Base-by-base conservation (phyloP, 495 filamentous ascomycete species). In the Cercophora sp. region DNA sequence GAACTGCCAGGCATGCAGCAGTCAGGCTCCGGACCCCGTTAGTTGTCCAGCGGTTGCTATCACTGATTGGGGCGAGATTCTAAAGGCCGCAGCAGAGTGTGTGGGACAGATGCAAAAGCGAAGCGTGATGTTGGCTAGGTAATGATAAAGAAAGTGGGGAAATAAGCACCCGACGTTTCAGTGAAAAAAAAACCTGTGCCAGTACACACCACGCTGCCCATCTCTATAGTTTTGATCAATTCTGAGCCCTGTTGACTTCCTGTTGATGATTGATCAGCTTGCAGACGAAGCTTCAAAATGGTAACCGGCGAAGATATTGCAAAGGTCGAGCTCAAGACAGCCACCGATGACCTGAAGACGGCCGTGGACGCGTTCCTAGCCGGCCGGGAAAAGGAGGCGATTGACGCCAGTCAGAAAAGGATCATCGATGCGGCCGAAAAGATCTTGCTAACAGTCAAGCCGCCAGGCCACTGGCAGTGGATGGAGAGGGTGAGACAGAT, bases 321-420 rank as follows among this genome's bases (percentile, higher is more conserved):
- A 39, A 39, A 18, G n/a, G 36, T 40, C 35, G 40, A 43, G 22
- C 40, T 43, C 18, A 43, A 23, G 22, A 25, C 40, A 23, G 20
- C 40, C 40, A 15, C 20, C 18, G 40, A 23, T 24, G 40, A 43
- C 19, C 40, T 43, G 6, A 16, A 25, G 8, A 24, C 19, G 4
- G 40, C 40, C 23, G 40, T 43, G 40, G 40, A 43, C 23, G 40
- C 40, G 8, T 43, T 43, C n/a, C 36, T 39, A 3, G 36, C 36
- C 36, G 40, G 40, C 1, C 40, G 22, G 22, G 22, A 43, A 24
- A 25, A 42, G 15, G 39, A 19, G 39, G 15, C 10, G 2, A 20
- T 24, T 11, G 22, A 43, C 11, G 20, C 40, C 40, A 24, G 22
- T 22, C 40, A 22, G 22, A 23, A 43, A 25, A 43, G 3, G 20